These are phyloP conservation scores for Yarrowia sp. DNA, from an alignment of 805 yeast species.

Conservation along the genomic window DNA sequence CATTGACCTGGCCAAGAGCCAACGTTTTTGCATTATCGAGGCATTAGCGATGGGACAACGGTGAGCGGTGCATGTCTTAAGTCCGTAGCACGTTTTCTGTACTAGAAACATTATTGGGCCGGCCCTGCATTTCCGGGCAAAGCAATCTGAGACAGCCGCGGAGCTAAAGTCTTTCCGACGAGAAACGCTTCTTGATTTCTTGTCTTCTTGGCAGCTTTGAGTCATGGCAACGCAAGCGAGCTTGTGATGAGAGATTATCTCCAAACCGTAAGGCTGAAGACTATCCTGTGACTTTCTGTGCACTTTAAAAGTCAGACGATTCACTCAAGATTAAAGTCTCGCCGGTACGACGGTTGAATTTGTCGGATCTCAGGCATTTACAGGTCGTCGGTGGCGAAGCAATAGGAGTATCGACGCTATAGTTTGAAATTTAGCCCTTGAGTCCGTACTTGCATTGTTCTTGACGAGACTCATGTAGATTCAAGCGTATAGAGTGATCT, in stretches of 20 bases:
- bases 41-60: constrained; percentile 13
- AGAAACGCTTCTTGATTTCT: not conserved
- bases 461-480: too few relatives aligned
- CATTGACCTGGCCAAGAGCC: not conserved
- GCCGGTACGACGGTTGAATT: not conserved
- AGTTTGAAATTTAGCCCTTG: not conserved
- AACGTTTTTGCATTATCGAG: constrained; percentile 33
- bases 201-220: not conserved
- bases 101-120: constrained; percentile 4
- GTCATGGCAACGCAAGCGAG: not conserved
- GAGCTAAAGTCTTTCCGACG: not conserved
- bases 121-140: constrained; percentile 30
- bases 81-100: constrained; percentile 24
- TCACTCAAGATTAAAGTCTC: not conserved
- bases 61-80: not conserved
- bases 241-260: constrained; percentile 4
- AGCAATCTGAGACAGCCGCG: constrained; percentile 4
- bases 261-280: constrained; percentile 16
- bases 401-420: not conserved
- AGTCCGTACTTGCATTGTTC: not conserved
- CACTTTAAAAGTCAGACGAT: constrained; percentile 21
- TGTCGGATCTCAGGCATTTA: not conserved
- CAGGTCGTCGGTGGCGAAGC: not conserved
- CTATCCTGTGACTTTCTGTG: constrained; percentile 15
- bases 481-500: too few relatives aligned